Base-by-base conservation (phyloP, 805 yeast genomes). In the Zygoascus ofunaensis region DNA sequence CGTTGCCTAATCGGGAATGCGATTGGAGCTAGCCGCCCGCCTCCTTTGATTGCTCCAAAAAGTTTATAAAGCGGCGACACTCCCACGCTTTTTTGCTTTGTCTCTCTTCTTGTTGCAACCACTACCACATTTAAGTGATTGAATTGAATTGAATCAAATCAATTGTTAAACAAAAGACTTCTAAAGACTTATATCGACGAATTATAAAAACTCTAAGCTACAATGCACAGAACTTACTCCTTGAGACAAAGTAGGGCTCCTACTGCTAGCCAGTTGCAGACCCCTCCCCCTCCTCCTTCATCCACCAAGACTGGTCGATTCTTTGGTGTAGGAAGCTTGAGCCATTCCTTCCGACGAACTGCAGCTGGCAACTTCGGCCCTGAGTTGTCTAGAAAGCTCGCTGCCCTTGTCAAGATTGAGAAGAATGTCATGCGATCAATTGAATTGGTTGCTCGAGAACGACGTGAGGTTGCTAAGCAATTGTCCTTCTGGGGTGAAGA, bases 201-300 rank as follows among this genome's bases (percentile, higher is more conserved):
- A 15, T n/a, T 8, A 34, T n/a, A 8, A n/a, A 18, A 15, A 34
- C n/a, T 26, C 40, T 14, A 7, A 18, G 18, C 14, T 39, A 12
- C 44, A 45, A 92, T 92, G 98, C 97, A 90, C 76, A 84, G 97
- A 81, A 90, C 98, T 41, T 92, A 92, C 71, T 90, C 98, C 30
- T 75, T 90, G 69, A 87, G 98, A 78, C 80, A 87, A 58, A 66
- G 82, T 45, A 84, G 95, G 69, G 97, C 97, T 34, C 98, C 98
- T 50, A 89, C 98, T 46, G 97, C 97, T 49, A 78, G 95, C 54
- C 96, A 90, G 70, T 69, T 90, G 68, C 89, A 82, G 64, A 76
- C 84, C 41, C 97, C 97, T 28, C 90, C 94, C 45, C 97, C 97
- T 39, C 97, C 97, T 53, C 81, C 95, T 35, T 80, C 96, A 26